These are phyloP conservation scores for Akanthomyces uredinophilus DNA, from an alignment of 2,329 filamentous ascomycete genomes.

Conservation along the genomic window DNA sequence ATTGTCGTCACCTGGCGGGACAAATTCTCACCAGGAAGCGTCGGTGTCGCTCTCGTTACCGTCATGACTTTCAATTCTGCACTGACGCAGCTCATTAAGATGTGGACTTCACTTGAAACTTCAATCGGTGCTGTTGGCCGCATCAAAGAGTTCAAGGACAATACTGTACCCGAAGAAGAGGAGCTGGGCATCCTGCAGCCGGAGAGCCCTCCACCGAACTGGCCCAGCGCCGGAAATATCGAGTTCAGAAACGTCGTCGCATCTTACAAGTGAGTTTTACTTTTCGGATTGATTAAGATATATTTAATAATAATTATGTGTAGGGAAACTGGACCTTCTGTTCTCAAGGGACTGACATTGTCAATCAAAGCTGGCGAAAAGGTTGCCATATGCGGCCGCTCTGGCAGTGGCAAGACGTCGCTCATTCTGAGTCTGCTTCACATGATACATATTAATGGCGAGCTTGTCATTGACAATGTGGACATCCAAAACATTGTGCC, in stretches of 20 bases:
- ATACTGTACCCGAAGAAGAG: constrained; percentile 21
- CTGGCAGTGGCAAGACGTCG: constrained; percentile 31
- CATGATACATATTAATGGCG: constrained; percentile 39
- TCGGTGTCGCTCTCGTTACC: constrained; percentile 24
- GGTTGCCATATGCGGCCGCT: constrained; percentile 40
- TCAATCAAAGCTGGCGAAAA: constrained; percentile 30
- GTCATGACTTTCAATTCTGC: constrained; percentile 26
- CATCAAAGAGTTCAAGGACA: constrained; percentile 23
- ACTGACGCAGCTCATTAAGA: constrained; percentile 27
- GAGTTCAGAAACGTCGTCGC: constrained; percentile 25
- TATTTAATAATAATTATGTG: not conserved
- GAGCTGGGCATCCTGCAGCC: constrained; percentile 15
- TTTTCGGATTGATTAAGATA: not conserved
- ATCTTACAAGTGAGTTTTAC: constrained; percentile 4
- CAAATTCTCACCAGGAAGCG: constrained; percentile 23
- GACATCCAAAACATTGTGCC: constrained; percentile 34
- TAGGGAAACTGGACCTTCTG: constrained; percentile 13
- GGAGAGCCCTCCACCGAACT: constrained; percentile 18
- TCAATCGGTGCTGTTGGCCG: constrained; percentile 24
- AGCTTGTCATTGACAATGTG: constrained; percentile 39
- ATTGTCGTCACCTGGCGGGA: constrained; percentile 34
- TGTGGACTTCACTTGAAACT: constrained; percentile 28
- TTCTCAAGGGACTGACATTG: constrained; percentile 27
- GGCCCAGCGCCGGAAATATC: constrained; percentile 25
- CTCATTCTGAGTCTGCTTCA: constrained; percentile 41